phyloP scores from a whole-genome alignment of 2,329 filamentous ascomycete genomes.

The Aspergillus tanneri region DNA sequence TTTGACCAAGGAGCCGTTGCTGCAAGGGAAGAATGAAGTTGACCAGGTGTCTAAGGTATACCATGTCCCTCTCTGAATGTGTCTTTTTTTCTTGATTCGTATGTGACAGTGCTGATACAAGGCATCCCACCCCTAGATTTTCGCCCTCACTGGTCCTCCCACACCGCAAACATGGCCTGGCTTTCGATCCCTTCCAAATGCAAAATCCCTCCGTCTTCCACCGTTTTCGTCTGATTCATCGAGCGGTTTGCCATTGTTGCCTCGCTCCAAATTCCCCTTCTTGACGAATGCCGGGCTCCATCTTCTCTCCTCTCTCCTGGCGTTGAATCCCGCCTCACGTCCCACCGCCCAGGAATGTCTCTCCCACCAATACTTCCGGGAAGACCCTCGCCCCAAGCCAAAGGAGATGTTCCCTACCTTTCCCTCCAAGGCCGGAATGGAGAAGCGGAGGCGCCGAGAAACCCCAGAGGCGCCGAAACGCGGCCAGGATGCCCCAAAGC shows the following conservation, averaged over 20 bases:
- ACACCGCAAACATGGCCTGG: constrained; percentile 79
- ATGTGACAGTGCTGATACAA: constrained; percentile 7
- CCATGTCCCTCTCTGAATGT: constrained; percentile 2
- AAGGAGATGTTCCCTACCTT: constrained; percentile 96
- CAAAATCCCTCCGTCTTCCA: constrained; percentile 72
- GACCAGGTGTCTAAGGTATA: constrained; percentile 72
- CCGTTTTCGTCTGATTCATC: constrained; percentile 37
- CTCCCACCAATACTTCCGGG: constrained; percentile 77
- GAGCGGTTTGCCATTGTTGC: constrained; percentile 48
- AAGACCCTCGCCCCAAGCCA: constrained; percentile 86
- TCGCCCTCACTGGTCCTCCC: constrained; percentile 83
- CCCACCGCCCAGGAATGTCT: constrained; percentile 74
- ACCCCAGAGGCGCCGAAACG: constrained; percentile 82
- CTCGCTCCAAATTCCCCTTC: constrained; percentile 77
- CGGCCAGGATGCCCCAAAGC: constrained; percentile 64
- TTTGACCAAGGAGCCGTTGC: constrained; percentile 73
- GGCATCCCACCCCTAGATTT: constrained; percentile 62
- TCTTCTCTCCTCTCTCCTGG: constrained; percentile 68
- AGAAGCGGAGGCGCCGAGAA: constrained; percentile 68
- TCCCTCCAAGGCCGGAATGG: constrained; percentile 89
- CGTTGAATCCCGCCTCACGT: constrained; percentile 69
- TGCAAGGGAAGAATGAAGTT: constrained; percentile 90
- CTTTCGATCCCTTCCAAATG: constrained; percentile 85
- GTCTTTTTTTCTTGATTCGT: neutral
- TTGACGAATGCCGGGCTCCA: constrained; percentile 71